Percentiles rank a stretch among this genome's conserved stretches.
These are phyloP conservation scores for Coemansia javaensis DNA, from an alignment of 192 early-diverging fungal species.

Conservation along the genomic window DNA sequence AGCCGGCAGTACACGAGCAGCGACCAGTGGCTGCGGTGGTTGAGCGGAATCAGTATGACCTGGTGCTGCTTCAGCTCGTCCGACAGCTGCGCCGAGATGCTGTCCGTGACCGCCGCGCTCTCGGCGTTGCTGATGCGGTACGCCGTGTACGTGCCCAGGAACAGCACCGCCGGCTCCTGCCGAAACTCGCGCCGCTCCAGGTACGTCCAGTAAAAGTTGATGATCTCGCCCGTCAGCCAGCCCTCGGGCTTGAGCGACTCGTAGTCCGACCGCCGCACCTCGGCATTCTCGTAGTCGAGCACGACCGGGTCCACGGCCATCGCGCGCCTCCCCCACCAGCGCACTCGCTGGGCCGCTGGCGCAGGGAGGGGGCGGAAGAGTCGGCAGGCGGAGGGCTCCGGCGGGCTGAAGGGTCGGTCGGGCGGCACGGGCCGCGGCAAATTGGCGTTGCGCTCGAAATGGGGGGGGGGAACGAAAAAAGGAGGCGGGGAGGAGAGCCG, in stretches of 20 bases:
- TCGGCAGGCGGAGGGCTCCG: too few relatives aligned
- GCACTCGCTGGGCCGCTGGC: too few relatives aligned
- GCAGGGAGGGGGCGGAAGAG: too few relatives aligned
- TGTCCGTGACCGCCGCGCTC: constrained; percentile 32
- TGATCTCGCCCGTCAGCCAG: constrained; percentile 51
- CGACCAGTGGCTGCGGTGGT: constrained; percentile 49
- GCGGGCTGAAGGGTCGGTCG: too few relatives aligned
- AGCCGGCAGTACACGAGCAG: constrained; percentile 44
- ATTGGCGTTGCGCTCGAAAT: too few relatives aligned
- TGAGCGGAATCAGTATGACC: constrained; percentile 45
- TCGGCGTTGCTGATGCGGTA: constrained; percentile 50
- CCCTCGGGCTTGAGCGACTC: constrained; percentile 47
- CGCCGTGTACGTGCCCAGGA: constrained; percentile 49
- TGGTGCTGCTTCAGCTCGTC: constrained; percentile 31
- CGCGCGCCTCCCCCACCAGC: not conserved
- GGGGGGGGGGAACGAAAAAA: too few relatives aligned
- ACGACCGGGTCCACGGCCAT: constrained; percentile 30
- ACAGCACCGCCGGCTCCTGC: constrained; percentile 26
- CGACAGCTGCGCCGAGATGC: constrained; percentile 37
- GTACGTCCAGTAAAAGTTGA: constrained; percentile 52
- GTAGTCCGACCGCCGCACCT: constrained; percentile 45
- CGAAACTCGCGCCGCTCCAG: constrained; percentile 44
- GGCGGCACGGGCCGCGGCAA: too few relatives aligned
- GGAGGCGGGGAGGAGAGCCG: too few relatives aligned
- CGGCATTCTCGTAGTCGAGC: constrained; percentile 46